These are phyloP conservation scores for Cercospora zeina DNA, from an alignment of 2,329 filamentous ascomycete species.

Conservation along the genomic window DNA sequence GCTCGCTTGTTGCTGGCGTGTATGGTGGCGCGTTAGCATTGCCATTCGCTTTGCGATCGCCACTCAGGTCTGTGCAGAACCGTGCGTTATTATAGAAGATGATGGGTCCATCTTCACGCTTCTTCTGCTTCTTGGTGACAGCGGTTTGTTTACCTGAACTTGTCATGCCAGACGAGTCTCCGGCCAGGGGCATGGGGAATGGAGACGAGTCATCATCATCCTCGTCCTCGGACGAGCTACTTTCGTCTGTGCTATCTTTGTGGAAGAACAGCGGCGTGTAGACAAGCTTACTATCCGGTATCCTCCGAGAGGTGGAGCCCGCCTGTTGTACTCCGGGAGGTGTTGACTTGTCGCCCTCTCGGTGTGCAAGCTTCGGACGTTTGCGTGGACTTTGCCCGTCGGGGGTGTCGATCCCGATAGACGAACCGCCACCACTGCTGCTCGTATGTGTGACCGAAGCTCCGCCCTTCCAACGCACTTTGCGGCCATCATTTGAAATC, in stretches of 20 bases:
- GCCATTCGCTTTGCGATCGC: conserved; percentile 51
- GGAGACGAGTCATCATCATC: conserved; percentile 40
- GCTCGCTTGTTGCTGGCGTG: conserved; percentile 21
- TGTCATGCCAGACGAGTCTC: conserved; percentile 47
- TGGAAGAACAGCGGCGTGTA: conserved; percentile 54
- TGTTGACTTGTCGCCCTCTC: conserved; percentile 22
- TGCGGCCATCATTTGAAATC: conserved; percentile 72
- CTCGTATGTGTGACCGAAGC: conserved; percentile 60
- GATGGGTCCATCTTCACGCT: conserved; percentile 68
- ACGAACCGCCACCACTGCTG: conserved; percentile 53
- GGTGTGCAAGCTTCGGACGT: conserved; percentile 34
- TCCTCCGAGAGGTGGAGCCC: conserved; percentile 19
- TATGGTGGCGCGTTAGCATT: conserved; percentile 30
- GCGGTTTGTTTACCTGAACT: conserved; percentile 51
- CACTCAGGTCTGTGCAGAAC: conserved; percentile 78
- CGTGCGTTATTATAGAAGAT: conserved; percentile 80
- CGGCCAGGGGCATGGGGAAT: conserved; percentile 30
- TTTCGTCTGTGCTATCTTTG: conserved; percentile 45
- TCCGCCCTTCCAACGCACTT: conserved; percentile 77
- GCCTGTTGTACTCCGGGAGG: conserved; percentile 4
- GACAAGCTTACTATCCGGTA: conserved; percentile 41
- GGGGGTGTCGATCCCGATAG: conserved; percentile 25
- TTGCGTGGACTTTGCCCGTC: conserved; percentile 36
- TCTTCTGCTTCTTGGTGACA: conserved; percentile 47
- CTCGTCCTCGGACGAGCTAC: conserved; percentile 40